A percentile compares a stretch with the other conserved stretches of the same genome.
These are phyloP conservation scores for Penicillium crustosum DNA, from an alignment of 2,329 filamentous ascomycete species.

Conservation along the genomic window DNA sequence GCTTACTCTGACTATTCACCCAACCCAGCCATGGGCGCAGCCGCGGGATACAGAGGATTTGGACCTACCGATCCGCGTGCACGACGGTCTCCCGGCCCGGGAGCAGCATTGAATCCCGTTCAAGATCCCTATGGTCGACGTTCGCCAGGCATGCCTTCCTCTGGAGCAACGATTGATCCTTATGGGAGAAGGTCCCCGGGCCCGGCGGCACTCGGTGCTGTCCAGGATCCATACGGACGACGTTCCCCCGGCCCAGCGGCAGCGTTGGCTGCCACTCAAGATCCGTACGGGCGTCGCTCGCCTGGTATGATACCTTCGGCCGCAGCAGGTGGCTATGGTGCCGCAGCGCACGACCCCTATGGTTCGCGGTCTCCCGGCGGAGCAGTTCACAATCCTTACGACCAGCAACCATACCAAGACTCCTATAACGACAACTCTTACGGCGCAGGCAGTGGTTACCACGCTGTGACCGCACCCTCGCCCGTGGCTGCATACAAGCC, in stretches of 20 bases:
- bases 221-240: slow-evolving; percentile 22
- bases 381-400: slow-evolving; percentile 26
- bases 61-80: slow-evolving; percentile 22
- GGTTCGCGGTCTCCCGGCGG: slow-evolving; percentile 12
- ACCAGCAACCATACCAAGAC: slow-evolving; percentile 14
- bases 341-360: slow-evolving; percentile 4
- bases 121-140: slow-evolving; percentile 16
- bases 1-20: slow-evolving; percentile 21
- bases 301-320: slow-evolving; percentile 14
- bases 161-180: slow-evolving; percentile 17
- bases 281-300: slow-evolving; percentile 25
- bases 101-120: slow-evolving; percentile 3
- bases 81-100: slow-evolving; percentile 14
- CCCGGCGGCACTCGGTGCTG: background rate
- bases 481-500: slow-evolving; percentile 25
- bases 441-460: slow-evolving; percentile 12
- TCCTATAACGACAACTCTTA: slow-evolving; percentile 18
- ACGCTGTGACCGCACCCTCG: slow-evolving; percentile 19
- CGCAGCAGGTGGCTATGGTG: background rate
- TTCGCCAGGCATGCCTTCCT: slow-evolving; percentile 13
- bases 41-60: slow-evolving; percentile 26
- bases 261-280: slow-evolving; percentile 12
- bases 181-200: slow-evolving; percentile 21
- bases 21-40: slow-evolving; percentile 22
- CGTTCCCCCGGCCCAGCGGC: slow-evolving; percentile 22